These are phyloP conservation scores for Coleophoma eucalyptorum DNA, from an alignment of 2,329 filamentous ascomycete species.

Conservation along the genomic window DNA sequence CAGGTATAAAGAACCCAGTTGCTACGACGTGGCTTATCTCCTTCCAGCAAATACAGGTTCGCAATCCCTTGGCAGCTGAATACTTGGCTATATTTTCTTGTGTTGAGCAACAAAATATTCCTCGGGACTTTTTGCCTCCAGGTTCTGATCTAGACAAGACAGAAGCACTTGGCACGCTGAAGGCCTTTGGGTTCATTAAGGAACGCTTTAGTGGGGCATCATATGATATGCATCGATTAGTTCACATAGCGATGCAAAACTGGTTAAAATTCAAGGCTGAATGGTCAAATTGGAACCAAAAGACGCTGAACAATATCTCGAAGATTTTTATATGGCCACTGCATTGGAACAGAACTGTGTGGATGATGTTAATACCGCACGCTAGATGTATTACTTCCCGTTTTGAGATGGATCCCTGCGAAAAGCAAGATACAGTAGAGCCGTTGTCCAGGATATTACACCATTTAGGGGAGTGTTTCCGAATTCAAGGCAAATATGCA, in stretches of 20 bases:
- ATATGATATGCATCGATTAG: not conserved
- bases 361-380: not conserved
- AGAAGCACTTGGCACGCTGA: conserved; percentile 1
- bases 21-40: conserved; percentile 2
- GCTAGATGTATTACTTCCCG: no score
- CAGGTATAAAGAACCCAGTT: no score
- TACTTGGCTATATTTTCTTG: not conserved
- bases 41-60: conserved; percentile 2
- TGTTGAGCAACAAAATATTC: not conserved
- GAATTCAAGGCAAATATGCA: not conserved
- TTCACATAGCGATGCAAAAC: not conserved
- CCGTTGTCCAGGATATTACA: not conserved
- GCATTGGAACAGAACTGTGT: not conserved
- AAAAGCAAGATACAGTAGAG: no score
- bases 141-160: not conserved
- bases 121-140: not conserved
- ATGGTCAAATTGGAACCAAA: not conserved
- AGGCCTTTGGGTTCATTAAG: conserved; percentile 2
- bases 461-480: not conserved
- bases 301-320: not conserved
- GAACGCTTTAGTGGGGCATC: not conserved
- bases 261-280: not conserved
- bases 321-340: not conserved
- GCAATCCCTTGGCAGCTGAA: not conserved
- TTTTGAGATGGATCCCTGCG: no score